These are phyloP conservation scores for Cladorrhinum samala DNA, from an alignment of 495 filamentous ascomycete species.

Conservation along the genomic window DNA sequence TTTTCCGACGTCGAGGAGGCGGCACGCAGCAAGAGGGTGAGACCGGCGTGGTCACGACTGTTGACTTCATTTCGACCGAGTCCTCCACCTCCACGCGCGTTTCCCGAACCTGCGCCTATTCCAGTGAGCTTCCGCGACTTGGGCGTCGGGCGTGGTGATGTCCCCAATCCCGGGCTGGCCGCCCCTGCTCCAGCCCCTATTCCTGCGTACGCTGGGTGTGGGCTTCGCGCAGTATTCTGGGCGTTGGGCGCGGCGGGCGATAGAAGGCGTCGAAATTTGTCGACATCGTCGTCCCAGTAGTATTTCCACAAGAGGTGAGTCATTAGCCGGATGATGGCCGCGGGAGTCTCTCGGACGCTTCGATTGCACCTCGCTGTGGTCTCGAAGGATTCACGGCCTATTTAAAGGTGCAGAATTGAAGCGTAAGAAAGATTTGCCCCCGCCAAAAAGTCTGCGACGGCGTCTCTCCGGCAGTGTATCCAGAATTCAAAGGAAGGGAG, in stretches of 20 bases:
- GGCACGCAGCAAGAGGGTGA: constrained; percentile 80
- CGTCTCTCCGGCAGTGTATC: constrained; percentile 1
- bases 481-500: constrained; percentile 3
- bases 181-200: constrained; percentile 7
- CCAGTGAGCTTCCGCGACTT: constrained; percentile 43
- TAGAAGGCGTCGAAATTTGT: constrained; percentile 78
- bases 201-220: constrained; percentile 17
- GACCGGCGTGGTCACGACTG: constrained; percentile 66
- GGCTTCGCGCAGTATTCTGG: constrained; percentile 40
- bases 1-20: constrained; percentile 65
- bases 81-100: constrained; percentile 25
- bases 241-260: constrained; percentile 53
- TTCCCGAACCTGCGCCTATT: constrained; percentile 22
- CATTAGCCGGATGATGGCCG: constrained; percentile 58
- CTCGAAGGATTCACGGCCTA: constrained; percentile 71
- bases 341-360: constrained; percentile 44
- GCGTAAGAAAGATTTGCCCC: constrained; percentile 27
- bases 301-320: constrained; percentile 92
- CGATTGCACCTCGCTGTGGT: constrained; percentile 74
- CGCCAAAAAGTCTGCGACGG: constrained; percentile 7
- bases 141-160: constrained; percentile 38
- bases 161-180: constrained; percentile 27
- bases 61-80: constrained; percentile 72
- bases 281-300: constrained; percentile 94
- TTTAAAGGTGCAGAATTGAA: constrained; percentile 62